Percentiles rank a stretch among this genome's conserved stretches.
Evolutionary conservation across 2,329 filamentous ascomycete species (phyloP).

Genomic region (Grosmannia clavigera): DNA sequence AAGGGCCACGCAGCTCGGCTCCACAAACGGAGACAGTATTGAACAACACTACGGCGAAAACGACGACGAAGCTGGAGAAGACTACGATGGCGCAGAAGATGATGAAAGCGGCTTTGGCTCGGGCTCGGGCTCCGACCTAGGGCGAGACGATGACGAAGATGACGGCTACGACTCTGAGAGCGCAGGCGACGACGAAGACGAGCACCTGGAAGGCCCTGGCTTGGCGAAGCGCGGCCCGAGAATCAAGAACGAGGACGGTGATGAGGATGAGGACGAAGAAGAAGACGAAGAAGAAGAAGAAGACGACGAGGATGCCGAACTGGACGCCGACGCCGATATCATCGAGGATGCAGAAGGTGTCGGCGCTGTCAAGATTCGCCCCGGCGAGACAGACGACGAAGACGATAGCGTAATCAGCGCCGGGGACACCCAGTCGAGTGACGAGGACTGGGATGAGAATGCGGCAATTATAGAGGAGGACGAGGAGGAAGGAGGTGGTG

Average conservation of each 20-base stretch:
- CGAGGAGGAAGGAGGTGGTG: conserved; percentile 41
- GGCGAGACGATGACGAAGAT: conserved; percentile 17
- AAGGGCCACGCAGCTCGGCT: conserved; percentile 17
- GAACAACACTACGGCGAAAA: conserved; percentile 18
- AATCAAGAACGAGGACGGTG: conserved; percentile 16
- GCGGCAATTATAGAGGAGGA: conserved; percentile 33
- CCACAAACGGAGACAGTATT: conserved; percentile 18
- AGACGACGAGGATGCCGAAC: conserved; percentile 15
- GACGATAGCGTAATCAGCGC: conserved; percentile 26
- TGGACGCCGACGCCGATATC: conserved; percentile 22
- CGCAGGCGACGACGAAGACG: conserved; percentile 18
- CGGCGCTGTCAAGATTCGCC: conserved; percentile 43
- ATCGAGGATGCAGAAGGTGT: conserved; percentile 40
- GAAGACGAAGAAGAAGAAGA: conserved; percentile 15
- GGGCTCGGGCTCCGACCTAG: conserved; percentile 7
- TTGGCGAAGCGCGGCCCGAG: conserved; percentile 17
- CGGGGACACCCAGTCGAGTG: conserved; percentile 32
- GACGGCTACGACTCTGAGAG: conserved; percentile 17
- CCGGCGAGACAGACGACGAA: conserved; percentile 35
- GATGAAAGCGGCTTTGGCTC: conserved; percentile 18
- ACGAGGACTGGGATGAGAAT: conserved; percentile 47
- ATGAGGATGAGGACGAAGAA: conserved; percentile 19
- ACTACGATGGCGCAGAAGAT: conserved; percentile 15
- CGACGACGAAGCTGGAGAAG: conserved; percentile 22
- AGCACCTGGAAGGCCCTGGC: conserved; percentile 14